Evolutionary conservation across 768 basidiomycete genomes (phyloP), one percentile per base, ranked within the genome.

Genomic region (Mycena galericulata): DNA sequence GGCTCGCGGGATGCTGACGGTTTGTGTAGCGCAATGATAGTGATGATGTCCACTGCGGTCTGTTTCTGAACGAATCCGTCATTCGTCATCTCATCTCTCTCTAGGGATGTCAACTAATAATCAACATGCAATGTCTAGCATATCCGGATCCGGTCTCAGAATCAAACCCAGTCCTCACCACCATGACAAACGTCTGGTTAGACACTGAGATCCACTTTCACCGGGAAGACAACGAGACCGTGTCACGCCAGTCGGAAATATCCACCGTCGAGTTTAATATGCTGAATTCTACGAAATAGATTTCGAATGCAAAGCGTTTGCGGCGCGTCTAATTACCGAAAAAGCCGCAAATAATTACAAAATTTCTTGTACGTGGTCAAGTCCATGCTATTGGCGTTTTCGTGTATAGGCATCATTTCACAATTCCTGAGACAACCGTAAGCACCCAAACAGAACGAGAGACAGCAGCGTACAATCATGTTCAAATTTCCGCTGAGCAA

Each of bases 401-500:
- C n/a, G 57, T 46, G 59, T 61, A 61, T 61, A 61, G 10, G 4
- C 43, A 11, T 18, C 20, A 14, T 58, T 66, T 53, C n/a, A 66
- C 65, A 66, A 47, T 67, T 67, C 65, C 65, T 67, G 41, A 24
- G 4, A 6, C n/a, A 38, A 46, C 26, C n/a, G 43, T 62, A 15
- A 62, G 61, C 24, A 18, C 15, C 8, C 24, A 47, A 29, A 22
- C 46, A 14, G 2, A 46, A 51, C 27, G n/a, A 29, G 34, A 34
- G 20, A 20, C 27, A 4, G 12, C 38, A 49, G 38, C 72, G 30
- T 65, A 75, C 85, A 72, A 87, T 90, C 84, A 91, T 88, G 69
- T 84, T 86, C 69, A 91, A 78, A 76, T 88, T 90, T 56, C 90
- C 89, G 29, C 88, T 88, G 60, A 91, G 79, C 29, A 91, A 77